Evolutionary conservation across 192 early-diverging fungal genomes (phyloP), one percentile per base, ranked within the genome.

Genomic region (Entophlyctis luteolus): DNA sequence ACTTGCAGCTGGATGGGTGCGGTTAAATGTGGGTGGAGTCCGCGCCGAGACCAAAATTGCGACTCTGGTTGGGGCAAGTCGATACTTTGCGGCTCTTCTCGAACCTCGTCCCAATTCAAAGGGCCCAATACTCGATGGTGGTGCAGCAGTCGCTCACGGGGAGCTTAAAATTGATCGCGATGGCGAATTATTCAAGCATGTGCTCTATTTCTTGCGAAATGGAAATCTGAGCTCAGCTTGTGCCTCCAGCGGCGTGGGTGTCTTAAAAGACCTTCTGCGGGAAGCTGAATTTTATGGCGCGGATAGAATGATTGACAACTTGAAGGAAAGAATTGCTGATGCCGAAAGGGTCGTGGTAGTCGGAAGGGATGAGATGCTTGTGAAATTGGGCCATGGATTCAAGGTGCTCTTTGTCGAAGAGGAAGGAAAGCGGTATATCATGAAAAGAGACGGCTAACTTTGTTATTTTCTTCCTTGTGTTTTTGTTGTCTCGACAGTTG

Each of bases 211-310:
- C 31, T 23, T 63, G 46, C 10, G 60, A 3, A 49, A 31, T 18
- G 60, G 60, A 6, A 18, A 6, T 47, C 45, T 63, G 39, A 49
- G 60, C 16, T 23, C 45, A 4, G n/a, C 32, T 14, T 38, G 33
- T 32, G 27, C 25, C 4, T 16, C 47, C 18, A 33, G 5, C n/a
- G 32, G 35, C 4, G 35, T 37, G n/a, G 52, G 63, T 33, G 29
- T 66, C 4, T 66, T 66, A 38, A 42, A 47, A 2, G 63, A 66
- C 55, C 29, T 66, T 3, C 36, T 31, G 18, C 22, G 25, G 14
- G 63, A 66, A 29, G 63, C 63, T 8, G 63, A 66, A 12, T 66
- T 66, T 55, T 66, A 66, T 55, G 63, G 63, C 23, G 23, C 36
- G 16, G 47, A 36, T 8, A 38, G 33, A n/a, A 18, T 66, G 36